A percentile compares a stretch with the other conserved stretches of the same genome.
Conservation (phyloP, 2,329 filamentous ascomycete species). For the Knufia petricola region DNA sequence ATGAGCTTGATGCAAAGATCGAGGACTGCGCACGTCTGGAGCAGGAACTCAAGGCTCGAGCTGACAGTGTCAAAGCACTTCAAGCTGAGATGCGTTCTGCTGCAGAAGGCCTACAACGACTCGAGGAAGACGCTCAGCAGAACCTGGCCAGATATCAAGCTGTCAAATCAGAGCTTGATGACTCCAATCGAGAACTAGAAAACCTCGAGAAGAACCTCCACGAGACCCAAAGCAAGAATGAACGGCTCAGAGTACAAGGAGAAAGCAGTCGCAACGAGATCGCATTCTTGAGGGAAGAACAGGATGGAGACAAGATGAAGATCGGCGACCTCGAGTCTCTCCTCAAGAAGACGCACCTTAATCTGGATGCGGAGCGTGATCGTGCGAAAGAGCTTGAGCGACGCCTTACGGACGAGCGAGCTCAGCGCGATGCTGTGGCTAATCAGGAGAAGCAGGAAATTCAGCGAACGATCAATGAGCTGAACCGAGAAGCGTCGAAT, state of each 20-base stretch:
- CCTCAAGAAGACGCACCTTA: constrained; percentile 67
- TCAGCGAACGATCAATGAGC: constrained; percentile 83
- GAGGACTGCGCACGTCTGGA: constrained; percentile 61
- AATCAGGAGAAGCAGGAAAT: constrained; percentile 89
- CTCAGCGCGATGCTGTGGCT: constrained; percentile 77
- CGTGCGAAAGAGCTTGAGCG: constrained; percentile 61
- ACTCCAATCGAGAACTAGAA: constrained; percentile 79
- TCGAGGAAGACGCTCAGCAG: constrained; percentile 81
- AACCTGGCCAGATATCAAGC: constrained; percentile 71
- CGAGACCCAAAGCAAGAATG: constrained; percentile 78
- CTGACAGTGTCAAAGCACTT: constrained; percentile 82
- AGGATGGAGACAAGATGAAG: constrained; percentile 94
- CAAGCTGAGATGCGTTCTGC: constrained; percentile 90
- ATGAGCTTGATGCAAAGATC: constrained; percentile 62
- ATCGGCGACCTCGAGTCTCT: constrained; percentile 87
- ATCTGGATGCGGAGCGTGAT: constrained; percentile 76
- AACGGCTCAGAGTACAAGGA: constrained; percentile 78
- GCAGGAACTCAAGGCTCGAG: constrained; percentile 62
- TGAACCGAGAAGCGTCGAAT: constrained; percentile 71
- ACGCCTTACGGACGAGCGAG: constrained; percentile 67
- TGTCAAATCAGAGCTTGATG: constrained; percentile 70
- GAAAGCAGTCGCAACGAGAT: constrained; percentile 91
- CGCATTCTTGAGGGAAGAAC: constrained; percentile 88
- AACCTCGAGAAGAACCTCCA: constrained; percentile 72
- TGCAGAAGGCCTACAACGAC: constrained; percentile 71